phyloP scores from a whole-genome alignment of 2,329 filamentous ascomycete species.

The Penicillium sp. region DNA sequence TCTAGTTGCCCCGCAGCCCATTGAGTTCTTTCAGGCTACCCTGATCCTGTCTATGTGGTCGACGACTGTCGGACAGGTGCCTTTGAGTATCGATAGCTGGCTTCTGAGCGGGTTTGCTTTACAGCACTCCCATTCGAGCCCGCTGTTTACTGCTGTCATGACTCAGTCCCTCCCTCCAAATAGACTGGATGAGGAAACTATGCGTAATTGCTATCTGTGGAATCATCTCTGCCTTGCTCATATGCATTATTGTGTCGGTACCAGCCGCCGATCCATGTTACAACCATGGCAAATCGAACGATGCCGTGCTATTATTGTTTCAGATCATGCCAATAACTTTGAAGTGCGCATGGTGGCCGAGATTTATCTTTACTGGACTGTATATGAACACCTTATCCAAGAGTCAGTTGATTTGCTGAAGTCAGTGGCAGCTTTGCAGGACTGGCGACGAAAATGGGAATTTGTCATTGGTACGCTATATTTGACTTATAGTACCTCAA shows the following conservation, averaged over 20 bases:
- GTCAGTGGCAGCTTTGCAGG: conserved; percentile 32
- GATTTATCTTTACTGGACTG: conserved; percentile 45
- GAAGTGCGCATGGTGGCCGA: conserved; percentile 48
- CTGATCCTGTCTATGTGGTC: conserved; percentile 47
- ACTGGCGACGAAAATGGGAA: conserved; percentile 41
- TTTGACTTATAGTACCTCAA: background rate
- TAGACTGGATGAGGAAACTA: conserved; percentile 15
- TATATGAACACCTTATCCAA: conserved; percentile 38
- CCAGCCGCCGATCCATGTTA: conserved; percentile 38
- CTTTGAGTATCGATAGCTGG: conserved; percentile 47
- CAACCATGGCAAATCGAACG: conserved; percentile 37
- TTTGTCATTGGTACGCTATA: conserved; percentile 34
- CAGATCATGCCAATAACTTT: conserved; percentile 42
- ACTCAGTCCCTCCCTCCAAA: conserved; percentile 5
- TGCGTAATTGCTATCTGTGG: conserved; percentile 40
- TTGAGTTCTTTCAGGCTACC: conserved; percentile 45
- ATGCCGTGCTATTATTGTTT: conserved; percentile 37
- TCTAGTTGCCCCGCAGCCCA: conserved; percentile 37
- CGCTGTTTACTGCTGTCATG: conserved; percentile 27
- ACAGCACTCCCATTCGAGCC: conserved; percentile 40
- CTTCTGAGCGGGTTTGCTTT: conserved; percentile 44
- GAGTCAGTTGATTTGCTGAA: conserved; percentile 31
- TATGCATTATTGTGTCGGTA: conserved; percentile 48
- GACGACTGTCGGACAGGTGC: conserved; percentile 45
- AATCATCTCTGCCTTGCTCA: conserved; percentile 46